A percentile compares a stretch with the other conserved stretches of the same genome.
Evolutionary conservation across 306 rosid species (phyloP).

Genomic region (Canavalia ensiformis): DNA sequence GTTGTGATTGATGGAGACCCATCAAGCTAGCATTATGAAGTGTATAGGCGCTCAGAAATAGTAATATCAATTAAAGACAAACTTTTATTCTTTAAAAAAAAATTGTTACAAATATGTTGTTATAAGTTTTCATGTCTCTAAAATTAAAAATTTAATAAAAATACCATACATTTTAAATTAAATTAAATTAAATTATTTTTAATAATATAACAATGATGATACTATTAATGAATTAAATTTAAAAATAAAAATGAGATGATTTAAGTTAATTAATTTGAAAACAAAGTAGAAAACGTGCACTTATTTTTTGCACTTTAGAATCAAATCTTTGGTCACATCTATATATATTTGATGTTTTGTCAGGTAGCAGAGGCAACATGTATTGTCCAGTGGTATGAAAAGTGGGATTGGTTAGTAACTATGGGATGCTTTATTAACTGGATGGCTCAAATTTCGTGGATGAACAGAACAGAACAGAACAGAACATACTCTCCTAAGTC

Average conservation of each 20-base stretch:
- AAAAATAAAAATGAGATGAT: too few species aligned
- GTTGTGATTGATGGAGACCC: conserved; percentile 56
- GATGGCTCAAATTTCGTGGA: background rate
- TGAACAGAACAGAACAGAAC: conserved; percentile 3
- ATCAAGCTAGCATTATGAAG: conserved; percentile 40
- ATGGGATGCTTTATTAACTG: conserved; percentile 27
- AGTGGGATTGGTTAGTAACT: background rate
- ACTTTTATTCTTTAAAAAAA: background rate
- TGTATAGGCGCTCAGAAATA: conserved; percentile 23
- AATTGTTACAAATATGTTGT: too few species aligned
- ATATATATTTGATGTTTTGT: conserved; percentile 29
- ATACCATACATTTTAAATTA: too few species aligned
- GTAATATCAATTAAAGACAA: conserved; percentile 39
- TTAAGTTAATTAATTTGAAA: too few species aligned
- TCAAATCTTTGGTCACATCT: background rate
- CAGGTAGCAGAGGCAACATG: conserved; percentile 1
- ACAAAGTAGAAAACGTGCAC: too few species aligned
- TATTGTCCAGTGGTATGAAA: conserved; percentile 42
- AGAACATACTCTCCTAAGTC: background rate
- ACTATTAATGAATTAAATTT: too few species aligned
- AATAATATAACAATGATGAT: too few species aligned
- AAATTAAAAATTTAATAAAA: too few species aligned
- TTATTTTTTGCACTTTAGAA: background rate
- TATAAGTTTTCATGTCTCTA: too few species aligned
- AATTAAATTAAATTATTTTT: too few species aligned